These are phyloP conservation scores for Ganoderma sp. DNA, from an alignment of 1,284 basidiomycete species.

Conservation along the genomic window DNA sequence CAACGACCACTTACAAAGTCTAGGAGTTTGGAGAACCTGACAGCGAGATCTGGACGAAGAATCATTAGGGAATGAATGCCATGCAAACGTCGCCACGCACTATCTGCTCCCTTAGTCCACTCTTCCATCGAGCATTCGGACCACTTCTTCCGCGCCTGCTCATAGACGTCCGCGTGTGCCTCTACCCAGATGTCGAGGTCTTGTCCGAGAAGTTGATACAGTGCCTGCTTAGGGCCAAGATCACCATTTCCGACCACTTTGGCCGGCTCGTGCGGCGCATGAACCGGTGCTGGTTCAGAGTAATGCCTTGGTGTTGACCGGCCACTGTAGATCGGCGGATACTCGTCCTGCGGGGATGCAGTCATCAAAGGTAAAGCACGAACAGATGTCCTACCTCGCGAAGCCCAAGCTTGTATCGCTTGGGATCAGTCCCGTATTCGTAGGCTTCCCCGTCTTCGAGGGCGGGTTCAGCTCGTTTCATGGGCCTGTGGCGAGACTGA, in stretches of 20 bases:
- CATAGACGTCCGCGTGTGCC: constrained; percentile 36
- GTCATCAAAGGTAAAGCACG: not conserved
- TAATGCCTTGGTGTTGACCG: constrained; percentile 20
- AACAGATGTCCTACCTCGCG: constrained; percentile 19
- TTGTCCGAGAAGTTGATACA: constrained; percentile 37
- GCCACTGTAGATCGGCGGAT: constrained; percentile 17
- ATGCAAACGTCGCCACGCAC: constrained; percentile 21
- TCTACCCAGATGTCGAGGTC: constrained; percentile 37
- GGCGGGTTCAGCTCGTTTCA: constrained; percentile 31
- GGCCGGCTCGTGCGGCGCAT: not conserved
- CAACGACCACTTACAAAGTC: constrained; percentile 35
- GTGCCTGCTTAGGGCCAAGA: constrained; percentile 22
- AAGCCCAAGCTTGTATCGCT: constrained; percentile 33
- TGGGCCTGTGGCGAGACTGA: constrained; percentile 27
- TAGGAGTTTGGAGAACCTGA: constrained; percentile 36
- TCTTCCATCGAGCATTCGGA: constrained; percentile 41
- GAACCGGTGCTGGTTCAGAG: constrained; percentile 6
- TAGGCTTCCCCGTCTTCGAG: constrained; percentile 31
- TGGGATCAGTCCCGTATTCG: constrained; percentile 30
- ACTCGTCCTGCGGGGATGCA: constrained; percentile 26
- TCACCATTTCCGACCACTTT: not conserved
- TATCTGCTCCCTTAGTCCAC: constrained; percentile 41
- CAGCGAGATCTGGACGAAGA: constrained; percentile 31
- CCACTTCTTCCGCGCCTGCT: constrained; percentile 40
- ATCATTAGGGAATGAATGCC: not conserved